phyloP scores from a whole-genome alignment of 345 rosid species.

The Iberis pinnata region DNA sequence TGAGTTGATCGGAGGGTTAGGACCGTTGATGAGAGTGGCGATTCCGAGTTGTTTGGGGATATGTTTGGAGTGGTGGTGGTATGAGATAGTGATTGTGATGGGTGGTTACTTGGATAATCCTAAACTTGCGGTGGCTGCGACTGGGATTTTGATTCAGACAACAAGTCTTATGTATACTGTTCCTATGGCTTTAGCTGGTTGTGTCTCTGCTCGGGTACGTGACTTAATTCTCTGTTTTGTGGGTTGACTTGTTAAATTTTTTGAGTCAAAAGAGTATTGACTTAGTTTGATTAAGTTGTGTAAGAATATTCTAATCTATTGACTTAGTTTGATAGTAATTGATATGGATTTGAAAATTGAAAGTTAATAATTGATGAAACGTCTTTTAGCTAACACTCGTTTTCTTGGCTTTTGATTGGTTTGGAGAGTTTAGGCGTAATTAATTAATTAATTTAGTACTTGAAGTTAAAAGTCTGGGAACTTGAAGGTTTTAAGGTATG shows the following conservation, averaged over 20 bases:
- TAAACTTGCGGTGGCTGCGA: constrained; percentile 77
- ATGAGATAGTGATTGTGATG: constrained; percentile 81
- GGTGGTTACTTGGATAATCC: constrained; percentile 91
- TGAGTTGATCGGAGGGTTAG: constrained; percentile 52
- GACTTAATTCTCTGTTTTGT: not conserved
- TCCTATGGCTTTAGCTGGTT: constrained; percentile 98
- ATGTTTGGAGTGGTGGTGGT: constrained; percentile 99
- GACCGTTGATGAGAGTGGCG: constrained; percentile 68
- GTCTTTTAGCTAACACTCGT: not conserved
- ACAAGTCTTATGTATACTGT: constrained; percentile 98
- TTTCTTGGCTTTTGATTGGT: not conserved
- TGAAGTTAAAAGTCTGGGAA: not conserved
- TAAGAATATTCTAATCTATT: no score
- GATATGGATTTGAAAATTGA: not conserved
- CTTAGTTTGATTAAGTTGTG: no score
- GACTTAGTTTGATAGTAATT: not conserved
- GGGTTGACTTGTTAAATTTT: not conserved
- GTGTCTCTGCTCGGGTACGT: constrained; percentile 94
- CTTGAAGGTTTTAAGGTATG: not conserved
- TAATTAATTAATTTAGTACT: constrained; percentile 11
- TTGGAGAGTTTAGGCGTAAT: not conserved
- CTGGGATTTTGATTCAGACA: constrained; percentile 91
- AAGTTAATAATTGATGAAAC: constrained; percentile 1
- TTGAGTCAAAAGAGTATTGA: constrained; percentile 10
- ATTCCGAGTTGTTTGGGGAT: constrained; percentile 93